Evolutionary conservation across 2,329 filamentous ascomycete genomes (phyloP).

Genomic region (Ophiocordyceps camponoti-leonardi): DNA sequence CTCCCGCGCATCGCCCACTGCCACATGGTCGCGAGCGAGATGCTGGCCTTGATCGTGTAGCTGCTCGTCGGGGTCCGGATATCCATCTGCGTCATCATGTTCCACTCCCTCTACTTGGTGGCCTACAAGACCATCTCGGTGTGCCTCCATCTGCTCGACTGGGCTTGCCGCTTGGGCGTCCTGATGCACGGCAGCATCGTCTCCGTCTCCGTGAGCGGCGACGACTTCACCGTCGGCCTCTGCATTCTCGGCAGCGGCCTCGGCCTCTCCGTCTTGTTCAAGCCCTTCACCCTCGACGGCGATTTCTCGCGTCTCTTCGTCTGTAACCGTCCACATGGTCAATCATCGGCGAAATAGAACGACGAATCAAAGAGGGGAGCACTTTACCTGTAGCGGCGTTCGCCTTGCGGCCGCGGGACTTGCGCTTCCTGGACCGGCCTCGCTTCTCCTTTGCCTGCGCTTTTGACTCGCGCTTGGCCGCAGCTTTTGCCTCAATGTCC

Average conservation of each 20-base stretch:
- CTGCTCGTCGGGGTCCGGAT: not conserved
- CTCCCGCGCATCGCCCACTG: not conserved
- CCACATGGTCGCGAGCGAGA: not conserved
- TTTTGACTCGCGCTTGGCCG: slow-evolving; percentile 49
- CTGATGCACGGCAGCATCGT: not conserved
- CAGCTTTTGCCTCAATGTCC: slow-evolving; percentile 66
- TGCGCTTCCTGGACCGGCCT: slow-evolving; percentile 30
- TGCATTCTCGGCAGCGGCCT: not conserved
- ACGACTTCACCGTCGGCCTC: not conserved
- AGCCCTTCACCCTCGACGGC: not conserved
- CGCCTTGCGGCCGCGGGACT: slow-evolving; percentile 32
- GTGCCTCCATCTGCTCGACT: not conserved
- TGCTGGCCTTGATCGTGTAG: not conserved
- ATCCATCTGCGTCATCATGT: not conserved
- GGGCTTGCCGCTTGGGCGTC: not conserved
- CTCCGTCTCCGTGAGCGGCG: not conserved
- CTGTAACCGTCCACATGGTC: not conserved
- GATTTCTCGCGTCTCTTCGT: not conserved
- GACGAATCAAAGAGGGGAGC: slow-evolving; percentile 11
- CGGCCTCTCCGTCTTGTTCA: not conserved
- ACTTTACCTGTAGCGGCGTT: slow-evolving; percentile 31
- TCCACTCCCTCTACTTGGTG: not conserved
- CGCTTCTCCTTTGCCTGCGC: slow-evolving; percentile 40
- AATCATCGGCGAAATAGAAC: slow-evolving; percentile 3
- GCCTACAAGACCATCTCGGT: not conserved